phyloP scores from a whole-genome alignment of 1,139 yeast genomes.

The Yamadazyma diddensiae region DNA sequence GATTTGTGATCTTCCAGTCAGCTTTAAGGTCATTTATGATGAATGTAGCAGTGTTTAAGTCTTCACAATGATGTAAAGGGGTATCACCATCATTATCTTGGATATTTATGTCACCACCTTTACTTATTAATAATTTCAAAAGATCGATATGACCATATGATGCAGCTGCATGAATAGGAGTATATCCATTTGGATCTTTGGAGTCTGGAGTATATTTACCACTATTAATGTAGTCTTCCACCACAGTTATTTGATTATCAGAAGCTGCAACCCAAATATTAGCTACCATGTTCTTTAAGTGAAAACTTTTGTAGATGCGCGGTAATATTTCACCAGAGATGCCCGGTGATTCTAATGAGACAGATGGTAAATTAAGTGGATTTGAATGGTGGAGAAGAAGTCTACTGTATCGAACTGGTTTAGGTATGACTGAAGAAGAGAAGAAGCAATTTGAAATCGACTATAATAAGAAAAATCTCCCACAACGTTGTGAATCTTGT shows the following conservation, averaged over 20 bases:
- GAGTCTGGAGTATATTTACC: slow-evolving; percentile 61
- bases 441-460: slow-evolving; percentile 59
- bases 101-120: slow-evolving; percentile 79
- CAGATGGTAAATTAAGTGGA: slow-evolving; percentile 30
- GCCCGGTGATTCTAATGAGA: too few relatives aligned
- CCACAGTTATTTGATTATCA: slow-evolving; percentile 65
- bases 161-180: slow-evolving; percentile 96
- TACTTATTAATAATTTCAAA: slow-evolving; percentile 51
- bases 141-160: slow-evolving; percentile 82
- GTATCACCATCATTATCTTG: slow-evolving; percentile 92
- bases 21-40: slow-evolving; percentile 69
- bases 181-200: slow-evolving; percentile 89
- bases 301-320: background rate
- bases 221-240: slow-evolving; percentile 50
- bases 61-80: slow-evolving; percentile 90
- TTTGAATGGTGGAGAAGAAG: slow-evolving; percentile 85
- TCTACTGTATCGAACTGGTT: slow-evolving; percentile 68
- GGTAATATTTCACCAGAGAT: background rate
- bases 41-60: slow-evolving; percentile 56
- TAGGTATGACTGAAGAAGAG: slow-evolving; percentile 58
- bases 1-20: slow-evolving; percentile 59
- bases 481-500: slow-evolving; percentile 60
- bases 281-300: slow-evolving; percentile 32
- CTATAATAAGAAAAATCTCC: slow-evolving; percentile 44
- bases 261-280: slow-evolving; percentile 97